Percentiles rank a stretch among this genome's conserved stretches.
Conservation (phyloP, 1,284 basidiomycete species). For the Apiotrichum porosum region DNA sequence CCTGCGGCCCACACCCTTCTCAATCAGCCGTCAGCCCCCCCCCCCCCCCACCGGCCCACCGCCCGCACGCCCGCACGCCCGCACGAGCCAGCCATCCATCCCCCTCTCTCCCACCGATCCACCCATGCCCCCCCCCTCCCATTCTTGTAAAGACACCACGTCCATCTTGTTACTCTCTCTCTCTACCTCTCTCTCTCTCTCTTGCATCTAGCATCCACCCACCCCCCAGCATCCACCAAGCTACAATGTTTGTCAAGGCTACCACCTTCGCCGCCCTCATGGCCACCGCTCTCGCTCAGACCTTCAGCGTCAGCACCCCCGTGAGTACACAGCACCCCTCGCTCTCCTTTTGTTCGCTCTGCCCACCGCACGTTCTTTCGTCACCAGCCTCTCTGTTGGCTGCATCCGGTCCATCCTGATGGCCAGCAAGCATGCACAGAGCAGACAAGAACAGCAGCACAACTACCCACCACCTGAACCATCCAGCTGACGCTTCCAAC, state of each 20-base stretch:
- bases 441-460: no score
- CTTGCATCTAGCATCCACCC: neutral
- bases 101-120: neutral
- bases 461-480: no score
- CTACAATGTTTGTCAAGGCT: constrained; percentile 30
- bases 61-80: neutral
- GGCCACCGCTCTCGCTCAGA: constrained; percentile 29
- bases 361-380: no score
- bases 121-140: neutral
- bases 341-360: no score
- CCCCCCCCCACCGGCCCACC: no score
- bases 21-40: no score
- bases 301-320: constrained; percentile 36
- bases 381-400: no score
- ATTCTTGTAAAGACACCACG: neutral
- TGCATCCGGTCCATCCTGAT: no score
- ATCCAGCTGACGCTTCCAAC: no score
- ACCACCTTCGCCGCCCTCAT: constrained; percentile 26
- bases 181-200: constrained; percentile 1
- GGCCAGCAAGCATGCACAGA: no score
- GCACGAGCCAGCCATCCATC: constrained; percentile 1
- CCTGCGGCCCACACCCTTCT: no score
- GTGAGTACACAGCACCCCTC: constrained; percentile 22
- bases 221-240: constrained; percentile 3
- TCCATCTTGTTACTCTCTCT: constrained; percentile 1